Evolutionary conservation across 306 rosid species (phyloP).

Genomic region (Senna tora): DNA sequence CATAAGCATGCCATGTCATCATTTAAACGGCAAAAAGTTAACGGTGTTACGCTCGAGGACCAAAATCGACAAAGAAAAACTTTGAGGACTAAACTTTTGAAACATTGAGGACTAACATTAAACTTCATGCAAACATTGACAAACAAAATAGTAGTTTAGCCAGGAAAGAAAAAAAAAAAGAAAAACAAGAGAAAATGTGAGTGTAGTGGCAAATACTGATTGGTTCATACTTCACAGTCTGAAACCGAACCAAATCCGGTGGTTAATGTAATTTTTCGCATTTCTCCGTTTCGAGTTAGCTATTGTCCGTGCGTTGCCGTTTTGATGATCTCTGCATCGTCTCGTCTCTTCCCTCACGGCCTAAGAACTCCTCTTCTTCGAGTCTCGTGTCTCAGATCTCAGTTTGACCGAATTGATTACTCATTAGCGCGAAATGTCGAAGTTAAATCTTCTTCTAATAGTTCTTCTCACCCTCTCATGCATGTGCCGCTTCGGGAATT

Average conservation of each 20-base stretch:
- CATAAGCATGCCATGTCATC: too few species aligned
- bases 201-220: not conserved
- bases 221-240: not conserved
- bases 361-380: conserved; percentile 8
- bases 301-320: conserved; percentile 26
- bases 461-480: conserved; percentile 43
- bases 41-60: too few species aligned
- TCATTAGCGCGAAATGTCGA: conserved; percentile 38
- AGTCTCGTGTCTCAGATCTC: conserved; percentile 29
- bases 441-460: conserved; percentile 31
- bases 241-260: conserved; percentile 21
- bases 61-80: too few species aligned
- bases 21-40: too few species aligned
- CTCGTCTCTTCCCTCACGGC: too few species aligned
- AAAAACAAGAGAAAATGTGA: too few species aligned
- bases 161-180: too few species aligned
- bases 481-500: conserved; percentile 38
- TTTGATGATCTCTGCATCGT: conserved; percentile 33
- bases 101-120: too few species aligned
- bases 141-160: too few species aligned
- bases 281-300: conserved; percentile 25
- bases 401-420: conserved; percentile 20
- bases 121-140: too few species aligned
- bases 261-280: conserved; percentile 10
- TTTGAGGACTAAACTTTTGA: too few species aligned